These are phyloP conservation scores for Hippophae gyantsensis DNA, from an alignment of 306 rosid species.

Conservation along the genomic window DNA sequence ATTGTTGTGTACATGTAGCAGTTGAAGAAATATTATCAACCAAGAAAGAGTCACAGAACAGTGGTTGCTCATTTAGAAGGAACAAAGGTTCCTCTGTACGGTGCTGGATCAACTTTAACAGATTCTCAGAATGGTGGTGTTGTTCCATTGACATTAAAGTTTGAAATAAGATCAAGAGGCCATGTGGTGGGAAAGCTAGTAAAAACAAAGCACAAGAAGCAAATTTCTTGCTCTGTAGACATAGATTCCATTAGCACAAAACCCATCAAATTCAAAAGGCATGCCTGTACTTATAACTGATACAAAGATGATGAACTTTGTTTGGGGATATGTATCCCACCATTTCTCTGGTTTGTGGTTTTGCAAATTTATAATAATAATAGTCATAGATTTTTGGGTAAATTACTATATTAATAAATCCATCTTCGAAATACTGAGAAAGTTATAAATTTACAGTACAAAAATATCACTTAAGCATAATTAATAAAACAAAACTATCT, in stretches of 20 bases:
- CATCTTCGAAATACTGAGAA: no score
- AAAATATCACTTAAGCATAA: no score
- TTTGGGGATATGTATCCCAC: no score
- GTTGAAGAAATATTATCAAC: conserved; percentile 81
- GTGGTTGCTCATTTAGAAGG: conserved; percentile 43
- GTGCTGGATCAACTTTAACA: conserved; percentile 58
- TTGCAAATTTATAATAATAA: no score
- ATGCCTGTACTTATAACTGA: conserved; percentile 54
- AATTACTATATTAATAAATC: no score
- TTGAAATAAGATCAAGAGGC: conserved; percentile 54
- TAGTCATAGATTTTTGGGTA: no score
- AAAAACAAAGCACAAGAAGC: conserved; percentile 50
- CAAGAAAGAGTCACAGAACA: conserved; percentile 57
- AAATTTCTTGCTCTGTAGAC: conserved; percentile 53
- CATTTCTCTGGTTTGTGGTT: no score
- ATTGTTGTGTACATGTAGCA: conserved; percentile 13
- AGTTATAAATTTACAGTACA: no score
- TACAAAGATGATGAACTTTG: no score
- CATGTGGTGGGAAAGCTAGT: conserved; percentile 79
- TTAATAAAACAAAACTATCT: no score
- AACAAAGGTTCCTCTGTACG: conserved; percentile 71
- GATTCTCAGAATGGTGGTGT: conserved; percentile 32
- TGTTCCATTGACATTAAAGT: conserved; percentile 45
- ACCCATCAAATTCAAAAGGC: conserved; percentile 58
- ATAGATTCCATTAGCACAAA: conserved; percentile 47